Base-by-base conservation (phyloP, 352 stramenopile species). In the Pythium aristosporum region DNA sequence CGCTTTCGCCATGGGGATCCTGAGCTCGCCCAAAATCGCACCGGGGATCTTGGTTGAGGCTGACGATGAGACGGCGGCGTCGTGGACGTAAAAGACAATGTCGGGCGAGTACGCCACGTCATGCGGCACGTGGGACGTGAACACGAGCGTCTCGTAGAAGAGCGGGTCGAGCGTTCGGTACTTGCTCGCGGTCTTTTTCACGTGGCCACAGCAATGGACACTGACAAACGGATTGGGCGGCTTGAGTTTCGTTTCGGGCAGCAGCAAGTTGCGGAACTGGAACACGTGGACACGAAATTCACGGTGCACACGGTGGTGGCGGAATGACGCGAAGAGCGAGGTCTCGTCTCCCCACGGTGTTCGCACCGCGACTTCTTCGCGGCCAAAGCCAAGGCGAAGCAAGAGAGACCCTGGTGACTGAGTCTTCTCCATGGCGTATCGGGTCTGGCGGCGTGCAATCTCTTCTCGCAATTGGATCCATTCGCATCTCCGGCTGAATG, bases 211-310 rank as follows among this genome's bases (percentile, higher is more conserved):
- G 54, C 89, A 92, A 12, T 74, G 78, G 28, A 96, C 75, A n/a
- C 74, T 83, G 11, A 97, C 79, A 12, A 85, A 92, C 8, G 91
- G 87, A 59, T 90, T 94, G 1, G 80, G 78, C 0, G 76, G 28
- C 0, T 81, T 83, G n/a, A 79, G 66, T n/a, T 72, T 71, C 2
- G 75, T 80, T 2, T 68, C 56, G 1, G 77, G 70, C 0, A 90
- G 60, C 9, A 90, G 61, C 0, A 91, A 58, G 34, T 81, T 74
- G 16, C 85, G 74, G 20, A 82, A 83, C 57, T 97, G 90, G 65
- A 91, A 98, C 13, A 97, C 34, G 56, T 97, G 81, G 0, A 97
- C 78, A 8, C 88, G 86, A 10, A 96, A 67, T 21, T 91, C 80
- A 2, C 79, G 73, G 57, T 89, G 57, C 18, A 92, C 73, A 21